Conservation (phyloP, 2,329 filamentous ascomycete species). For the Podosphaera xanthii region DNA sequence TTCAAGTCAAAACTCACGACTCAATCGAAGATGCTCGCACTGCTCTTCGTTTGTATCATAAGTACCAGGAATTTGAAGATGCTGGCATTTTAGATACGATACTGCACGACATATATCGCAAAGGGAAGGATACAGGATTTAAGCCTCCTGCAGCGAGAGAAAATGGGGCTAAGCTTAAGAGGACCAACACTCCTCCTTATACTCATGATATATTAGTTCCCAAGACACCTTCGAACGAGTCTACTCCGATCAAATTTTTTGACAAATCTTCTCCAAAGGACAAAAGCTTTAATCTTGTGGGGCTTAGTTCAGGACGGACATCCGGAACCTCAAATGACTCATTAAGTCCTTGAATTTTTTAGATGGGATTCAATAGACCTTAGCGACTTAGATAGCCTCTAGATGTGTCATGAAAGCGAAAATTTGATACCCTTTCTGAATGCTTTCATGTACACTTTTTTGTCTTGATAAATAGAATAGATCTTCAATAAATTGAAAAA, state of each 20-base stretch:
- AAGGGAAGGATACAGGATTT: slow-evolving; percentile 34
- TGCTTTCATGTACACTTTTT: no score
- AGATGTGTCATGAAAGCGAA: no score
- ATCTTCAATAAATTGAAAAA: no score
- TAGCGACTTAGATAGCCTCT: no score
- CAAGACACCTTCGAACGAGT: slow-evolving; percentile 26
- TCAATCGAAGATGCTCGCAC: slow-evolving; percentile 88
- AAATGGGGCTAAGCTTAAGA: slow-evolving; percentile 23
- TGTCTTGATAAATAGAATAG: no score
- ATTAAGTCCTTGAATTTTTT: no score
- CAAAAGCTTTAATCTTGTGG: no score
- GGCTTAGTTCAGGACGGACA: slow-evolving; percentile 22
- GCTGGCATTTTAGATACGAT: slow-evolving; percentile 66
- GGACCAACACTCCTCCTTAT: slow-evolving; percentile 32
- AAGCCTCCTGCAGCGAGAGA: slow-evolving; percentile 27
- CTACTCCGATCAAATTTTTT: slow-evolving; percentile 16
- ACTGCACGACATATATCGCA: slow-evolving; percentile 65
- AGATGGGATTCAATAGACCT: no score
- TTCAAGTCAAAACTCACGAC: slow-evolving; percentile 81
- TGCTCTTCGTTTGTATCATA: slow-evolving; percentile 68
- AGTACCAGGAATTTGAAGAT: slow-evolving; percentile 74
- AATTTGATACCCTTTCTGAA: no score
- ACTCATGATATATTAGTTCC: slow-evolving; percentile 18
- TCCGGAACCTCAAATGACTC: slow-evolving; percentile 15
- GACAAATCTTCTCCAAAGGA: slow-evolving; percentile 11